Conservation (phyloP, 257 asterid genomes). For the Solanum chaucha region DNA sequence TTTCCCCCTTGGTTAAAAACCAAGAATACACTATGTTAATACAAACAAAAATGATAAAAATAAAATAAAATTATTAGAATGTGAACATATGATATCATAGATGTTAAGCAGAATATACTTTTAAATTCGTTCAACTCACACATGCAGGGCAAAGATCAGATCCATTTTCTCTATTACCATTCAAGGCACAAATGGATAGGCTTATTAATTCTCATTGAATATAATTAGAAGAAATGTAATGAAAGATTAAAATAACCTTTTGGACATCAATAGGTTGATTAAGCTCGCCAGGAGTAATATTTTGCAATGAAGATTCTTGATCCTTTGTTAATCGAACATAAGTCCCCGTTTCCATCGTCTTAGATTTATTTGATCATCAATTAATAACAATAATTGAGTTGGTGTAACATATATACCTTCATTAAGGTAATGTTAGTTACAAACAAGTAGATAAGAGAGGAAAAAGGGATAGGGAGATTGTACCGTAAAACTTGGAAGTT, state of each 20-base stretch:
- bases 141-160: neutral
- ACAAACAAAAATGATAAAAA: no score
- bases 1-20: no score
- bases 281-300: slow-evolving; percentile 69
- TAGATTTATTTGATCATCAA: slow-evolving; percentile 1
- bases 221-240: neutral
- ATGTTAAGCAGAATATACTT: neutral
- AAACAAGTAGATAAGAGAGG: neutral
- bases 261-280: slow-evolving; percentile 63
- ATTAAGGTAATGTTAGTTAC: neutral
- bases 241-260: slow-evolving; percentile 21
- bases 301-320: slow-evolving; percentile 30
- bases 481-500: neutral
- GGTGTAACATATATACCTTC: neutral
- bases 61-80: no score
- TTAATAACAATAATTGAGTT: neutral
- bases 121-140: neutral
- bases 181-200: neutral
- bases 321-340: slow-evolving; percentile 63
- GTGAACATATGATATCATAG: neutral
- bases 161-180: neutral
- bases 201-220: neutral
- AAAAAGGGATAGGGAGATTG: neutral
- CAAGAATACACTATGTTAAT: no score
- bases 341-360: slow-evolving; percentile 37